Percentiles rank a stretch among this genome's conserved stretches.
phyloP scores from a whole-genome alignment of 179 eudicot genomes.

The Amaranthus tricolor region DNA sequence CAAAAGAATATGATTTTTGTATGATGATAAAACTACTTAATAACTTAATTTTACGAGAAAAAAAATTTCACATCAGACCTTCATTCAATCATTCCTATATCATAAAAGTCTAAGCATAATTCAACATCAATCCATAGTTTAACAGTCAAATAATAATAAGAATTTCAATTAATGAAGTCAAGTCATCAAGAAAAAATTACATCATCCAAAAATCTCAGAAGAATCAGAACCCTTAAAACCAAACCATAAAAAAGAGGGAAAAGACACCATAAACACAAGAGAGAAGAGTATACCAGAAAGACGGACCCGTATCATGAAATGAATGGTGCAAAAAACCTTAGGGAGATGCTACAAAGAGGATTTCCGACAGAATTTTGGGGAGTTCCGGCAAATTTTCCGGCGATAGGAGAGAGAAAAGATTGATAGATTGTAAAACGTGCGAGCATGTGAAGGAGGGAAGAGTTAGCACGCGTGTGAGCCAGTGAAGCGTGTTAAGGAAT shows the following conservation, averaged over 20 bases:
- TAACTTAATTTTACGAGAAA: too few species aligned
- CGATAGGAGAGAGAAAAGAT: slow-evolving; percentile 34
- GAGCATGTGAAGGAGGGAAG: slow-evolving; percentile 50
- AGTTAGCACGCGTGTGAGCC: slow-evolving; percentile 48
- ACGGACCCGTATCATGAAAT: background rate
- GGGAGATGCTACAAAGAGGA: background rate
- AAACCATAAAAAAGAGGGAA: background rate
- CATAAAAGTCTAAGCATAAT: too few species aligned
- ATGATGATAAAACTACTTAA: background rate
- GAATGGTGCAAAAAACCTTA: background rate
- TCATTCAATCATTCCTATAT: too few species aligned
- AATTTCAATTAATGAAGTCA: background rate
- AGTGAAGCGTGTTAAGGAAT: slow-evolving; percentile 31
- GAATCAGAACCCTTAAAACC: slow-evolving; percentile 18
- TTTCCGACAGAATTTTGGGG: background rate
- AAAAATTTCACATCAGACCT: too few species aligned
- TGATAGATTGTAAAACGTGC: slow-evolving; percentile 34
- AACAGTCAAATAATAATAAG: background rate
- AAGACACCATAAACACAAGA: background rate
- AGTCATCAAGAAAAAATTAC: background rate
- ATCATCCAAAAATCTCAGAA: background rate
- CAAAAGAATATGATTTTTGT: background rate
- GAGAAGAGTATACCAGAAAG: slow-evolving; percentile 16
- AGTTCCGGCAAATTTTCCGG: slow-evolving; percentile 29
- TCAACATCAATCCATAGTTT: background rate